Conservation (phyloP, 129 eudicot species). For the Cynara cardunculus region DNA sequence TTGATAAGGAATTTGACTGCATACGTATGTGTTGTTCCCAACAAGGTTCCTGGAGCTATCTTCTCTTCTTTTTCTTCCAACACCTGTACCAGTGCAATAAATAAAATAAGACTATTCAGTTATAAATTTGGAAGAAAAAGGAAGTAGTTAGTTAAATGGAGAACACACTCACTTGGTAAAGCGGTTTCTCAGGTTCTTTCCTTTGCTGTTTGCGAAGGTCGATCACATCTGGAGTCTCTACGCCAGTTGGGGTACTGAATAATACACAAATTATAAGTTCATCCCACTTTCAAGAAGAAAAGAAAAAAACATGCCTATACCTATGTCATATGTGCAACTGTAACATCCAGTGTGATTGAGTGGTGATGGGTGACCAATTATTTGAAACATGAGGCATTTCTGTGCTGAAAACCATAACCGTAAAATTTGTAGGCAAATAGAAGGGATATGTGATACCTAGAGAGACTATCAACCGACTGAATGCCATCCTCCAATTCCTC, state of each 20-base stretch:
- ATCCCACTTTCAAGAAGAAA: background rate
- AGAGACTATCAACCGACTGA: constrained; percentile 88
- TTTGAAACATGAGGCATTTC: background rate
- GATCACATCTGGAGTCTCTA: constrained; percentile 98
- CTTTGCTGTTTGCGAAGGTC: constrained; percentile 98
- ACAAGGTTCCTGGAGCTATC: constrained; percentile 88
- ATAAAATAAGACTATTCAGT: background rate
- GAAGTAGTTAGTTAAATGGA: background rate
- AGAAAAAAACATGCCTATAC: background rate
- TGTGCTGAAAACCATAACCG: background rate
- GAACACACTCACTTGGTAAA: constrained; percentile 64
- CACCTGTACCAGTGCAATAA: constrained; percentile 43
- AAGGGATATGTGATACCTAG: constrained; percentile 45
- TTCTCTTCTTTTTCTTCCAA: constrained; percentile 96
- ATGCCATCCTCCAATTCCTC: constrained; percentile 89
- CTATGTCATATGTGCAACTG: background rate
- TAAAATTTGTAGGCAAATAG: background rate
- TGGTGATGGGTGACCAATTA: background rate
- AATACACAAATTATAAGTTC: background rate
- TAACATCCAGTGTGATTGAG: background rate
- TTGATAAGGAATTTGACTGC: constrained; percentile 13
- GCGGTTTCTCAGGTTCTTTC: constrained; percentile 96
- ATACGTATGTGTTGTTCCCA: constrained; percentile 83
- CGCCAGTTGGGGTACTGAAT: constrained; percentile 93
- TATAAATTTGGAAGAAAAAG: background rate